A percentile compares a stretch with the other conserved stretches of the same genome.
Evolutionary conservation across 805 yeast species (phyloP).

Genomic region (Candida ulmi): DNA sequence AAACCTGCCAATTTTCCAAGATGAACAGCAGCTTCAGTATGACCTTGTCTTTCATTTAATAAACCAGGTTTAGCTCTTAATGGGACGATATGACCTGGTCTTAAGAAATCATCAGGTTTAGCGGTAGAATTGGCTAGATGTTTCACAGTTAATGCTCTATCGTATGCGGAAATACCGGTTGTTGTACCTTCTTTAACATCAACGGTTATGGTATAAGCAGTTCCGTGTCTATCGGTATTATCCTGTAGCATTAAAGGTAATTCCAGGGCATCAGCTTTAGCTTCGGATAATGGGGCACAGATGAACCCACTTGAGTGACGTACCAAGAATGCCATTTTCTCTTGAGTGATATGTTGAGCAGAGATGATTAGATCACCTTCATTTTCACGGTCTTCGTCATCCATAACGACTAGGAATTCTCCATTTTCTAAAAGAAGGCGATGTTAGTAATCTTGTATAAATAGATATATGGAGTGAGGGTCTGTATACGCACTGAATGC

Average conservation of each 20-base stretch:
- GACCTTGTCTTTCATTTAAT: conserved; percentile 79
- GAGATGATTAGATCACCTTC: conserved; percentile 96
- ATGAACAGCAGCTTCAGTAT: conserved; percentile 96
- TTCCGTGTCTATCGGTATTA: conserved; percentile 81
- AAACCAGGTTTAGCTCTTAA: conserved; percentile 87
- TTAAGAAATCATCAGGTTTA: conserved; percentile 61
- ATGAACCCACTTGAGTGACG: conserved; percentile 86
- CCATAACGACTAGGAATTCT: conserved; percentile 89
- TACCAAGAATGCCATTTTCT: conserved; percentile 91
- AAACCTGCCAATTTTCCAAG: conserved; percentile 71
- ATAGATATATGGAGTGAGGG: neutral
- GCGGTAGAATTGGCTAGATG: conserved; percentile 58
- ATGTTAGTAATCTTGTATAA: neutral
- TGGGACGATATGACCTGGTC: conserved; percentile 95
- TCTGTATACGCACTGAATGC: conserved; percentile 46
- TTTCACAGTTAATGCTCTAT: conserved; percentile 78
- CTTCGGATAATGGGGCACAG: conserved; percentile 80
- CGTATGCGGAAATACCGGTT: conserved; percentile 94
- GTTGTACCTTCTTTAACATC: conserved; percentile 87
- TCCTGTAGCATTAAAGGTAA: conserved; percentile 63
- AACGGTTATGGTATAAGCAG: conserved; percentile 93
- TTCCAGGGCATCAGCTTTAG: conserved; percentile 72
- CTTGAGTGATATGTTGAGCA: conserved; percentile 74
- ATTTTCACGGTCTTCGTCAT: conserved; percentile 92
- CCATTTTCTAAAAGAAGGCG: conserved; percentile 20